Base-by-base conservation (phyloP, 805 yeast species). In the Debaryomyces castellii region DNA sequence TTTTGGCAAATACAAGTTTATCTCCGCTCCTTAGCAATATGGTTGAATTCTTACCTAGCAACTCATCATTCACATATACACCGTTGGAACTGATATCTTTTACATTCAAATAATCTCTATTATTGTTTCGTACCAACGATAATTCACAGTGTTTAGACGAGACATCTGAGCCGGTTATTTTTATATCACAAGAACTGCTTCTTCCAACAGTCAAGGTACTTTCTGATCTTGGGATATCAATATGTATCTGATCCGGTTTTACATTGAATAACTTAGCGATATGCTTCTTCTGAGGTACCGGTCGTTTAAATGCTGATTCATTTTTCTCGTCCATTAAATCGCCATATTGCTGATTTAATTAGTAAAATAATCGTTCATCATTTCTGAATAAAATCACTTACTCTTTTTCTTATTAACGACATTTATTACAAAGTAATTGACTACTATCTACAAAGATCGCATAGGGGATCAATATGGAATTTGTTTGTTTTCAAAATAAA, bases 41-140 rank as follows among this genome's bases (percentile, higher is more conserved):
- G 20, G 72, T 74, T 25, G 77, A 72, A 11, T 76, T 79, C 21
- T 71, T 74, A 0, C 83, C 78, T 3, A 83, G 57, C 39, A 68
- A 58, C 28, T 72, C 74, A 11, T 81, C 87, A 54, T 86, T 86
- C 14, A 86, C 70, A 51, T 70, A 83, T 0, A 88, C 80, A 1
- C 92, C 91, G 58, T 86, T 85, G 2, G 87, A 69, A 51, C 82
- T 76, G 25, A 69, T 52, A 59, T 85, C 92, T 2, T 79, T 73
- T 9, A 85, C 56, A 50, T 77, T 80, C 49, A 55, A 73, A 51
- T 46, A 66, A 49, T 59, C 78, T 49, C 50, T 52, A 17, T 55
- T 46, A 16, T 67, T 69, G 59, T 44, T 67, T 57, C 43, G 48
- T 6, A 79, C 66, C 4, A 77, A 62, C 2, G 74, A 61, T 8